Evolutionary conservation across 208 protist species (phyloP).

Genomic region (Trypanosoma boissoni): DNA sequence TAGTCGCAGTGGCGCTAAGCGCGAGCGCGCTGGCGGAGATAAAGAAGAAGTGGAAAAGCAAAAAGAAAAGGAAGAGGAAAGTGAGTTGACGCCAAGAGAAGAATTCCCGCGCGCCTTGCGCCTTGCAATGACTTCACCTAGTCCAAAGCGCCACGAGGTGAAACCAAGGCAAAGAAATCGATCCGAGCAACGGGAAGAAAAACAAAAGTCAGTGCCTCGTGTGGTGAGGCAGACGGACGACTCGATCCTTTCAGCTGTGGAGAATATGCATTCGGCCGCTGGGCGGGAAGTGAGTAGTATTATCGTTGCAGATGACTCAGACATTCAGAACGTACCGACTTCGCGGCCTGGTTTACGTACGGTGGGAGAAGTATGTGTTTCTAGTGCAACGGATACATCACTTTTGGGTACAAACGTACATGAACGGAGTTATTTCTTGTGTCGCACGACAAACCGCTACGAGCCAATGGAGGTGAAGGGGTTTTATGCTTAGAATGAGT

Average conservation of each 20-base stretch:
- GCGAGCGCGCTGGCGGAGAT: background rate
- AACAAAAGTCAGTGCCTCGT: background rate
- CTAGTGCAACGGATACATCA: background rate
- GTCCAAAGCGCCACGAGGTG: background rate
- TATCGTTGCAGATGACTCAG: constrained; percentile 11
- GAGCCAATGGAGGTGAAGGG: constrained; percentile 41
- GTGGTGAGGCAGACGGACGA: constrained; percentile 7
- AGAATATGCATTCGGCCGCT: constrained; percentile 3
- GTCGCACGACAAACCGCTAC: constrained; percentile 37
- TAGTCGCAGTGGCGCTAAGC: no score
- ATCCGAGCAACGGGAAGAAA: background rate
- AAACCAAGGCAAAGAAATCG: background rate
- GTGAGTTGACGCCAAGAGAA: no score
- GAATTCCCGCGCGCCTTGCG: background rate
- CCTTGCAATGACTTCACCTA: background rate
- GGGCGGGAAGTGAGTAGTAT: constrained; percentile 4
- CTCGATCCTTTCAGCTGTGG: constrained; percentile 4
- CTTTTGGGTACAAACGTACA: constrained; percentile 26
- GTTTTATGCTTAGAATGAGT: constrained; percentile 30
- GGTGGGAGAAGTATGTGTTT: constrained; percentile 1
- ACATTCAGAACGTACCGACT: background rate
- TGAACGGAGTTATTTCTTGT: constrained; percentile 56
- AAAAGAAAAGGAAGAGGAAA: background rate
- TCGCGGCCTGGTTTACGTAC: background rate
- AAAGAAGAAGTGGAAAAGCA: background rate